A percentile compares a stretch with the other conserved stretches of the same genome.
Evolutionary conservation across 2,329 filamentous ascomycete species (phyloP).

Genomic region (Trichoderma afroharzianum): DNA sequence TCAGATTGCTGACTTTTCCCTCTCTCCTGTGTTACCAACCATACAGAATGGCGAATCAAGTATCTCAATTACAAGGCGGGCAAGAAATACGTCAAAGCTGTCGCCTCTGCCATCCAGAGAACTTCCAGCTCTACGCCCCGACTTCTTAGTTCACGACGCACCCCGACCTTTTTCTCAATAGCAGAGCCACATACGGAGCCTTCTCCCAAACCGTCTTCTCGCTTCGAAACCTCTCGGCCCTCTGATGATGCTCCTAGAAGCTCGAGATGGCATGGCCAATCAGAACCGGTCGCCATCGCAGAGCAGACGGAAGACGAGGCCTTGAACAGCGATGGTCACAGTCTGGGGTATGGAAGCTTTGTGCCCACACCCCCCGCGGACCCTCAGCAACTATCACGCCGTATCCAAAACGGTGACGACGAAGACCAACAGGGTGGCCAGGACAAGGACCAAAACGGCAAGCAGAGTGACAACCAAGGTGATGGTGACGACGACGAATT

Average conservation of each 20-base stretch:
- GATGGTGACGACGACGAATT: conserved; percentile 36
- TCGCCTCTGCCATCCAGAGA: conserved; percentile 67
- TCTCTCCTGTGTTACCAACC: not conserved
- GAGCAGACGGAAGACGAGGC: conserved; percentile 37
- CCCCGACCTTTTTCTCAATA: conserved; percentile 28
- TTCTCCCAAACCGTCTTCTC: not conserved
- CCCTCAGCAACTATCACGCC: conserved; percentile 22
- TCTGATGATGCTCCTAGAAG: not conserved
- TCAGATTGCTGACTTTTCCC: not conserved
- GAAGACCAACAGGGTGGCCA: not conserved
- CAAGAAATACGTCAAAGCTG: conserved; percentile 89
- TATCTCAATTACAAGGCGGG: conserved; percentile 95
- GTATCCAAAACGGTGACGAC: not conserved
- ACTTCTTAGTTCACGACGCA: conserved; percentile 33
- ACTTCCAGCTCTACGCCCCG: conserved; percentile 49
- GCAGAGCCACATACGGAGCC: not conserved
- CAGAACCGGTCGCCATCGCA: not conserved
- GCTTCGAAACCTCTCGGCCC: not conserved
- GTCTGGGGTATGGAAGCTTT: conserved; percentile 53
- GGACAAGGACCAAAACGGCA: not conserved
- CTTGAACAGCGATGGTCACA: conserved; percentile 37
- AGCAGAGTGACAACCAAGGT: not conserved
- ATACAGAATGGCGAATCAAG: conserved; percentile 80
- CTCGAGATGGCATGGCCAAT: conserved; percentile 5
- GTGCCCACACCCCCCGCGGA: conserved; percentile 38